Percentiles rank a stretch among this genome's conserved stretches.
Conservation (phyloP, 2,329 filamentous ascomycete species). For the Xenoacremonium recifei region DNA sequence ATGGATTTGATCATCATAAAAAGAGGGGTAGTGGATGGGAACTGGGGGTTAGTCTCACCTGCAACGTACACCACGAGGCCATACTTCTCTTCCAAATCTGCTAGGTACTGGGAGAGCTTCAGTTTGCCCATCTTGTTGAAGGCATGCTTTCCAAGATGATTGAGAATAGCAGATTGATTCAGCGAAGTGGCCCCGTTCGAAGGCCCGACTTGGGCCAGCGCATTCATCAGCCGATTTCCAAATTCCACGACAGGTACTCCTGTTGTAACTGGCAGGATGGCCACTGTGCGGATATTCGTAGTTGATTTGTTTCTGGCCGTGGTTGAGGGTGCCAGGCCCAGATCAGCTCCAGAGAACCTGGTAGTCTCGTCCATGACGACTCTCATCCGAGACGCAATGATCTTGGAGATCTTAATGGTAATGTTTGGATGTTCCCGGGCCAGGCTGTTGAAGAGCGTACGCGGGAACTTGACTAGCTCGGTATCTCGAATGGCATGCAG, state of each 20-base stretch:
- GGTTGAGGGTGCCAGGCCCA: slow-evolving; percentile 51
- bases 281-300: slow-evolving; percentile 88
- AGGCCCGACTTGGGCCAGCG: slow-evolving; percentile 84
- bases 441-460: slow-evolving; percentile 94
- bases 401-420: slow-evolving; percentile 98
- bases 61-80: slow-evolving; percentile 93
- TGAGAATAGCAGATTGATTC: slow-evolving; percentile 90
- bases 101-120: slow-evolving; percentile 91
- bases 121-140: slow-evolving; percentile 98
- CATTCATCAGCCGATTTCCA: slow-evolving; percentile 82
- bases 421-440: slow-evolving; percentile 97
- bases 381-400: slow-evolving; percentile 94
- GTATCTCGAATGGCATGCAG: slow-evolving; percentile 96
- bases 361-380: slow-evolving; percentile 80
- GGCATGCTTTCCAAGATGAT: slow-evolving; percentile 91
- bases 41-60: slow-evolving; percentile 44
- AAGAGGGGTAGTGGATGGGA: slow-evolving; percentile 1
- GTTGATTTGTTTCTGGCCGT: slow-evolving; percentile 75
- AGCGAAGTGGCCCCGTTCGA: slow-evolving; percentile 87
- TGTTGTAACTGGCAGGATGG: slow-evolving; percentile 84
- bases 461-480: slow-evolving; percentile 92
- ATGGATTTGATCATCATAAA: slow-evolving; percentile 53
- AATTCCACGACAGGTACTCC: slow-evolving; percentile 96
- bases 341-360: slow-evolving; percentile 63
- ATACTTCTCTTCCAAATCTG: slow-evolving; percentile 95